Evolutionary conservation across 176 grass and related monocot genomes (phyloP).

Genomic region (Elaeis guineensis): DNA sequence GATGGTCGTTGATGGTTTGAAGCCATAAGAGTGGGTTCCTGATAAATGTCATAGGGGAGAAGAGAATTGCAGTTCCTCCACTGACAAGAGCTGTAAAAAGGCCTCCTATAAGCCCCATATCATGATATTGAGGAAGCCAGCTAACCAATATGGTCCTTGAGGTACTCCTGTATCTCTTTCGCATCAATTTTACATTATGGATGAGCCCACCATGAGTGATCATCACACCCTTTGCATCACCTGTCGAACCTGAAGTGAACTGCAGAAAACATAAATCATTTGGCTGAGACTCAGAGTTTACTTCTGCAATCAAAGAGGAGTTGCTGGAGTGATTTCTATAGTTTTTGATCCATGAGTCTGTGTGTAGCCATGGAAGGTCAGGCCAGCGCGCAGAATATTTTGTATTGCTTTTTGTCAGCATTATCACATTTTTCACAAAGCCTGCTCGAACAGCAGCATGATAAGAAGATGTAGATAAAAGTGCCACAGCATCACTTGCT

Average conservation of each 20-base stretch:
- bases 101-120: conserved; percentile 70
- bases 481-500: conserved; percentile 38
- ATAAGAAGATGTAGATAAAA: conserved; percentile 71
- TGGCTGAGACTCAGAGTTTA: conserved; percentile 20
- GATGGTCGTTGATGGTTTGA: conserved; percentile 45
- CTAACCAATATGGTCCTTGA: conserved; percentile 60
- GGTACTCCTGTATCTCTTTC: conserved; percentile 47
- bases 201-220: conserved; percentile 66
- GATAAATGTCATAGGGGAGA: conserved; percentile 72
- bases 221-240: conserved; percentile 76
- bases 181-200: conserved; percentile 75
- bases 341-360: conserved; percentile 55
- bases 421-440: conserved; percentile 50
- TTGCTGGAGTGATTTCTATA: conserved; percentile 28
- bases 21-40: conserved; percentile 69
- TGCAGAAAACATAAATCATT: conserved; percentile 67
- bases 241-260: conserved; percentile 73
- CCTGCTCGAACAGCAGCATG: conserved; percentile 59
- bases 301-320: conserved; percentile 12
- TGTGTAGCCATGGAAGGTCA: conserved; percentile 59
- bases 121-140: conserved; percentile 86
- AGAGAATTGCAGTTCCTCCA: conserved; percentile 59
- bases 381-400: conserved; percentile 49
- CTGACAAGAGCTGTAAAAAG: conserved; percentile 73
- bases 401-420: conserved; percentile 25